Evolutionary conservation across 1,284 basidiomycete species (phyloP), one percentile per base, ranked within the genome.

Genomic region (Melampsora larici-populina): DNA sequence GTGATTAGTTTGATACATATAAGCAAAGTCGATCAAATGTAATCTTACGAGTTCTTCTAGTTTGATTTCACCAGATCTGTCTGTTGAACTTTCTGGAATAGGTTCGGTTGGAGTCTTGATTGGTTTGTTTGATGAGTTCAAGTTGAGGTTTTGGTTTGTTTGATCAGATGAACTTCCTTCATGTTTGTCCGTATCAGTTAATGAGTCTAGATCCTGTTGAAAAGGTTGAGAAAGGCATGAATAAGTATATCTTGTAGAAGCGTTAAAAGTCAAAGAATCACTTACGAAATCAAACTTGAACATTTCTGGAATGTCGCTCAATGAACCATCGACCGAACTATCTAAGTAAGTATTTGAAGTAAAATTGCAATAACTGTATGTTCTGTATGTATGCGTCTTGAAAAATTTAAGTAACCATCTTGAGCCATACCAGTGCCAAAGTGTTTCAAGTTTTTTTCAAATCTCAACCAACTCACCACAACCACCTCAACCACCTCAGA

Each of bases 271-370:
- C n/a, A 15, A 1, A 7, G 36, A 36, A 7, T 6, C 9, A 75
- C 73, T 68, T 26, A 75, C 73, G 26, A 75, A 75, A 40, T 75
- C 65, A 48, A 75, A 75, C 36, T 75, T 75, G 65, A 75, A 75
- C 73, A 75, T 75, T 33, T 49, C 26, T 36, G 24, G 6, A 15
- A n/a, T n/a, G n/a, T n/a, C n/a, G n/a, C n/a, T n/a, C n/a, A n/a
- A n/a, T n/a, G n/a, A n/a, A n/a, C n/a, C 48, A 51, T n/a, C 48
- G n/a, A n/a, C 48, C 2, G 48, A 51, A 51, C 48, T 51, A n/a
- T 51, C n/a, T 2, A n/a, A 51, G 48, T 2, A 13, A 51, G 15
- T 13, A 51, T 2, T 51, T 13, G 48, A n/a, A n/a, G n/a, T n/a
- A n/a, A n/a, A n/a, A n/a, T n/a, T n/a, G n/a, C n/a, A n/a, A n/a